A percentile compares a stretch with the other conserved stretches of the same genome.
Conservation (phyloP, 106 monocot genomes). For the Xerophyta viscosa region DNA sequence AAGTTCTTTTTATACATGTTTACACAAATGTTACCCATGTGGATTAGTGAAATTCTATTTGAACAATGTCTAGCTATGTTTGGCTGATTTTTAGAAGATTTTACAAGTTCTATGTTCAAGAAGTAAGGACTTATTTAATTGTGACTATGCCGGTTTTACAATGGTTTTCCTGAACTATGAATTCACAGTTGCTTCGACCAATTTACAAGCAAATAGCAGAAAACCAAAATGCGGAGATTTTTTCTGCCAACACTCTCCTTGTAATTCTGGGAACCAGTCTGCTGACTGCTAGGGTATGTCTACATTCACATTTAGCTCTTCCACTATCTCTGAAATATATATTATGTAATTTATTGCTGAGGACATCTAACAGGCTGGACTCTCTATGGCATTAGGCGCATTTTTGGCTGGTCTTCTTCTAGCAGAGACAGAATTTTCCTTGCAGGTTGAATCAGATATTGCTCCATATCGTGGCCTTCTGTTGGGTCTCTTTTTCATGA, state of each 20-base stretch:
- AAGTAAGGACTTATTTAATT: too few species aligned
- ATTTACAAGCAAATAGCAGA: constrained; percentile 99
- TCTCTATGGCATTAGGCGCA: constrained; percentile 99
- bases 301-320: neutral
- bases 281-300: constrained; percentile 89
- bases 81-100: too few species aligned
- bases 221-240: constrained; percentile 97
- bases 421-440: constrained; percentile 99
- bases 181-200: constrained; percentile 90
- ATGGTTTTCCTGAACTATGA: too few species aligned
- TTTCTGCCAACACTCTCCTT: constrained; percentile 97
- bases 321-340: constrained; percentile 4
- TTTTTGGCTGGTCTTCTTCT: too few species aligned
- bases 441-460: constrained; percentile 99
- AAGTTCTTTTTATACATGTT: too few species aligned
- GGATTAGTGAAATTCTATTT: too few species aligned
- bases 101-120: too few species aligned
- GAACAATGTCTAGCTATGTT: too few species aligned
- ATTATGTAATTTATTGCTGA: too few species aligned
- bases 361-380: constrained; percentile 53
- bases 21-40: too few species aligned
- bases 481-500: constrained; percentile 98
- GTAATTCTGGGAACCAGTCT: constrained; percentile 98
- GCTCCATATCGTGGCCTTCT: constrained; percentile 97
- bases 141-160: too few species aligned